These are phyloP conservation scores for Candida mattraensis DNA, from an alignment of 805 yeast species.

Conservation along the genomic window DNA sequence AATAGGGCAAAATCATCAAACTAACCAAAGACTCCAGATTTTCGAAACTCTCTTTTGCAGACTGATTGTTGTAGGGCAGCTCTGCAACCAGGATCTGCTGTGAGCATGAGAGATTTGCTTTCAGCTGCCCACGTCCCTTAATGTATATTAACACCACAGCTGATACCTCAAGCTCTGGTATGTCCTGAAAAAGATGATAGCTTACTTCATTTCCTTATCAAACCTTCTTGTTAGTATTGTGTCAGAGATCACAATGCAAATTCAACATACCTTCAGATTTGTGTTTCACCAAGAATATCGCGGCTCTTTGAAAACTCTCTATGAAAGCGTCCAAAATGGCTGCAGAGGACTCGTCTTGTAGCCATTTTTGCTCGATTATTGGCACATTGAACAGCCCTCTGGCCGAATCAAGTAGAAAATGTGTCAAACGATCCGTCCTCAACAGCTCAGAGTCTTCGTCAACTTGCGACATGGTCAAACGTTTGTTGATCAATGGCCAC, in stretches of 20 bases:
- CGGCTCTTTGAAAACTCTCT: not conserved
- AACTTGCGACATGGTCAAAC: too few relatives aligned
- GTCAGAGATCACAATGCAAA: too few relatives aligned
- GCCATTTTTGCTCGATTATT: not conserved
- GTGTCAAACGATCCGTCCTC: too few relatives aligned
- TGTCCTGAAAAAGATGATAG: not conserved
- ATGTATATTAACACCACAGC: slow-evolving; percentile 7
- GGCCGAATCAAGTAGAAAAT: too few relatives aligned
- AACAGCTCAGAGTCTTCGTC: too few relatives aligned
- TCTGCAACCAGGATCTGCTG: slow-evolving; percentile 9
- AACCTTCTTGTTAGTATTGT: too few relatives aligned
- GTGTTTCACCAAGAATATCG: slow-evolving; percentile 1
- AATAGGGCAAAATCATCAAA: slow-evolving; percentile 67
- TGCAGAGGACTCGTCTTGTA: not conserved
- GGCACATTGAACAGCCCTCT: not conserved
- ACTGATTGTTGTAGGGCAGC: slow-evolving; percentile 9
- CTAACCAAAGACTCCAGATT: slow-evolving; percentile 58
- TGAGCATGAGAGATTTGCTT: slow-evolving; percentile 2
- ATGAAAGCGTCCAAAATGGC: not conserved
- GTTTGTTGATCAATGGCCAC: too few relatives aligned
- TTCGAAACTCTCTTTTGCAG: slow-evolving; percentile 33
- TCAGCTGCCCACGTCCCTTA: slow-evolving; percentile 16
- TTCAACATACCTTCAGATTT: slow-evolving; percentile 1
- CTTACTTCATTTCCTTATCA: too few relatives aligned
- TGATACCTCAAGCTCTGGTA: slow-evolving; percentile 1